Evolutionary conservation across 2,329 filamentous ascomycete species (phyloP).

Genomic region (Pseudocercospora pini-densiflorae): DNA sequence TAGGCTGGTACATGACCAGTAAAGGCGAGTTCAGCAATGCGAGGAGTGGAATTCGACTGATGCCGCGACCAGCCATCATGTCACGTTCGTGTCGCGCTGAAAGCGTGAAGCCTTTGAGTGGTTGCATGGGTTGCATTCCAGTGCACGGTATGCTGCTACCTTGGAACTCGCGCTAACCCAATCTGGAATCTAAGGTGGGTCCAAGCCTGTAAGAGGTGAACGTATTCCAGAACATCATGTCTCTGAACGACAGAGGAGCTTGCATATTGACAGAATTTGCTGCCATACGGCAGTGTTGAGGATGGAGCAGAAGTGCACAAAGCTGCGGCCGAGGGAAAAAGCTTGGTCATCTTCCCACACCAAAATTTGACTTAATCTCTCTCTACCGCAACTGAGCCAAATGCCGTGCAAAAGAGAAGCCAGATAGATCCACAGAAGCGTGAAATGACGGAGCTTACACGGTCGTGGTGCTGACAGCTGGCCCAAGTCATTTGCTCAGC

Average conservation of each 20-base stretch:
- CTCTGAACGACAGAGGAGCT: neutral
- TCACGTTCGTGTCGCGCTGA: slow-evolving; percentile 4
- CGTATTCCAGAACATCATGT: neutral
- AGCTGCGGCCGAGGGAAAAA: too few relatives aligned
- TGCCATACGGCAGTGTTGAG: too few relatives aligned
- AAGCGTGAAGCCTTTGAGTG: slow-evolving; percentile 12
- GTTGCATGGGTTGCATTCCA: slow-evolving; percentile 26
- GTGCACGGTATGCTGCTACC: neutral
- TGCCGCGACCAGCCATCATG: slow-evolving; percentile 20
- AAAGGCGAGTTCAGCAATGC: neutral
- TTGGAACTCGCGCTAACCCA: slow-evolving; percentile 8
- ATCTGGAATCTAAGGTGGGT: neutral
- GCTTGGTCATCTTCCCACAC: neutral
- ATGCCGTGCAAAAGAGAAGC: too few relatives aligned
- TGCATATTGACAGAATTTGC: too few relatives aligned
- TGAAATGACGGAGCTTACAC: too few relatives aligned
- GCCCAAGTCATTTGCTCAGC: too few relatives aligned
- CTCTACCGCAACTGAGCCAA: too few relatives aligned
- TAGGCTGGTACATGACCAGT: slow-evolving; percentile 8
- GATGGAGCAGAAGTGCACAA: too few relatives aligned
- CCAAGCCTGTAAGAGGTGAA: neutral
- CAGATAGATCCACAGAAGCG: too few relatives aligned
- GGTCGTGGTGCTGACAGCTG: too few relatives aligned
- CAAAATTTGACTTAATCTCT: too few relatives aligned
- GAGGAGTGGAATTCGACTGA: neutral